phyloP scores from a whole-genome alignment of 1,139 yeast species.

The Diutina rugosa region DNA sequence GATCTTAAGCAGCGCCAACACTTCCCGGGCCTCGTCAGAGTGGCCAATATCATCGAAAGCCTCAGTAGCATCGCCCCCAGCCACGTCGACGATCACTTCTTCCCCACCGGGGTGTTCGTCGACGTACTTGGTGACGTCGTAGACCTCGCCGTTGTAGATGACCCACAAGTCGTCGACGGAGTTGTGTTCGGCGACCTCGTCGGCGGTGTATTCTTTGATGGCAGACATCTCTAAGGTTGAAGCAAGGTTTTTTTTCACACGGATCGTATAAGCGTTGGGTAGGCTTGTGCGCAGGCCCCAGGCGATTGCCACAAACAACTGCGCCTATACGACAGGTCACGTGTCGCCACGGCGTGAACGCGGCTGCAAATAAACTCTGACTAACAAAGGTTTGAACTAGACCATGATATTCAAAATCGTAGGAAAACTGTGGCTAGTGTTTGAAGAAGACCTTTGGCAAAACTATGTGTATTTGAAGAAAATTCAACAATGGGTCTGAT shows the following conservation, averaged over 20 bases:
- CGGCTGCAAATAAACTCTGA: not conserved
- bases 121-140: slow-evolving; percentile 69
- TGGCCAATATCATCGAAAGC: slow-evolving; percentile 96
- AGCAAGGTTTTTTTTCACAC: not conserved
- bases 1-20: slow-evolving; percentile 51
- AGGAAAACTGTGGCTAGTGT: too few species aligned
- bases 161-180: slow-evolving; percentile 78
- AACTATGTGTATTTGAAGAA: too few species aligned
- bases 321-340: not conserved
- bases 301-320: not conserved
- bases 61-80: slow-evolving; percentile 88
- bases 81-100: slow-evolving; percentile 84
- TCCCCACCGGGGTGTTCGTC: slow-evolving; percentile 99
- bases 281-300: not conserved
- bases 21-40: slow-evolving; percentile 87
- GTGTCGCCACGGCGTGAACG: not conserved
- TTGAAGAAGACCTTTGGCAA: too few species aligned
- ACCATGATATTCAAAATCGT: too few species aligned
- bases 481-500: too few species aligned
- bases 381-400: too few species aligned
- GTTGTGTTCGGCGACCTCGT: slow-evolving; percentile 71
- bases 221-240: slow-evolving; percentile 6
- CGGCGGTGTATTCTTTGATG: slow-evolving; percentile 23
- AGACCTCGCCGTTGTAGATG: slow-evolving; percentile 81
- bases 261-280: not conserved